Base-by-base conservation (phyloP, 371 early-diverging fungal species). In the Dipsacomyces acuminosporus region DNA sequence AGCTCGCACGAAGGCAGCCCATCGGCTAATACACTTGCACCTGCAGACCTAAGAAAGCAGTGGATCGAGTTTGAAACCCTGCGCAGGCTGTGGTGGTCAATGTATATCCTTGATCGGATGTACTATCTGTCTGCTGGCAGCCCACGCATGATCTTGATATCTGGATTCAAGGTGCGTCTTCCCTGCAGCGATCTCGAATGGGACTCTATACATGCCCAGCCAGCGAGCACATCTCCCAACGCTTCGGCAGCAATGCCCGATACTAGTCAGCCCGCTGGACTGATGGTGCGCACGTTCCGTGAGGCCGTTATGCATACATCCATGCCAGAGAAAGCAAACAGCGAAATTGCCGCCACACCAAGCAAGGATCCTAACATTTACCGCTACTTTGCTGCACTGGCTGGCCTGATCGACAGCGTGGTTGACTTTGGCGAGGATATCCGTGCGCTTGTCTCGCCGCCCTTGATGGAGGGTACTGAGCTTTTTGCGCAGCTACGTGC, bases 121-220 rank as follows among this genome's bases (percentile, higher is more conserved):
- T 53, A 42, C 26, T 43, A 45, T n/a, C 3, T 52, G 18, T 41
- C 48, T 15, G 60, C 64, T 17, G 70, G 64, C 13, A 38, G 48
- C 26, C 64, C 59, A 15, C 70, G 70, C 22, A 51, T 59, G 52
- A 23, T 69, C 17, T 49, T 44, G 14, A 48, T 49, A 17, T 48
- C 55, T 1, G 45, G 52, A 19, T 69, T 69, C 17, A 44, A 59
- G 2, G 70, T 69, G 14, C 59, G 64, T 7, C 52, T 69, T 25
- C 70, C 70, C 4, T 62, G 70, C 43, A 64, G 50, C 54, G 70
- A 69, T 22, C 38, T 69, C 6, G 70, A 64, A 35, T 69, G 70
- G 70, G 70, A 69, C 41, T 41, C 59, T 3, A 52, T 56, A 51
- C 59, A 55, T 9, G 59, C 59, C 0, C 56, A 45, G 51, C 64